phyloP scores from a whole-genome alignment of 306 rosid species.

The Hippophae gyantsensis region DNA sequence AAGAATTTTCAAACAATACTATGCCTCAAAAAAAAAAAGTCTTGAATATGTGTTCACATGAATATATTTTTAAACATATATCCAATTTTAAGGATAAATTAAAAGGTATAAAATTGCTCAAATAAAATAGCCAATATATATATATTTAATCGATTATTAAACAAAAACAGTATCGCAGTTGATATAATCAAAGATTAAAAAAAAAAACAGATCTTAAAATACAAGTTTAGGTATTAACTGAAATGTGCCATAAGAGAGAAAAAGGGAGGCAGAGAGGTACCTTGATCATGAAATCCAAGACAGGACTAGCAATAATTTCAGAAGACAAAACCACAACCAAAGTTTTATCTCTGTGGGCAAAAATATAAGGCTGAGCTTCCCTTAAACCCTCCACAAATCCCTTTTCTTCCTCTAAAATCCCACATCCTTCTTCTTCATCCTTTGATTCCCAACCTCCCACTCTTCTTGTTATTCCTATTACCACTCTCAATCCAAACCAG shows the following conservation, averaged over 20 bases:
- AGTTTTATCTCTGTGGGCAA: conserved; percentile 29
- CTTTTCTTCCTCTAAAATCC: conserved; percentile 33
- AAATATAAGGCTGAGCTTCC: conserved; percentile 66
- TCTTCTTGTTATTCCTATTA: conserved; percentile 17
- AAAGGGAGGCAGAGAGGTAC: conserved; percentile 15
- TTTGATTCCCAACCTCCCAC: conserved; percentile 5
- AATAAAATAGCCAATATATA: no score
- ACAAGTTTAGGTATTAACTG: background rate
- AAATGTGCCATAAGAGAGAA: background rate
- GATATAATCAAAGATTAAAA: background rate
- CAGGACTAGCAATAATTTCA: conserved; percentile 34
- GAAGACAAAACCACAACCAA: conserved; percentile 53
- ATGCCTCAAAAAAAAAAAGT: no score
- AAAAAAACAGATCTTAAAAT: no score
- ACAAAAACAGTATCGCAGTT: no score
- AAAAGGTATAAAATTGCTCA: no score
- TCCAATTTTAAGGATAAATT: no score
- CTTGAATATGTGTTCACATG: no score
- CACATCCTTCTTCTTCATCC: background rate
- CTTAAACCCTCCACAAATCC: conserved; percentile 39
- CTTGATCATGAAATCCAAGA: conserved; percentile 44
- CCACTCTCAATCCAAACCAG: background rate
- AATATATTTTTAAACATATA: no score
- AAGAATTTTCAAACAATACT: no score
- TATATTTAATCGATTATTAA: no score